Base-by-base conservation (phyloP, 352 stramenopile genomes). In the Phytophthora multivora region DNA sequence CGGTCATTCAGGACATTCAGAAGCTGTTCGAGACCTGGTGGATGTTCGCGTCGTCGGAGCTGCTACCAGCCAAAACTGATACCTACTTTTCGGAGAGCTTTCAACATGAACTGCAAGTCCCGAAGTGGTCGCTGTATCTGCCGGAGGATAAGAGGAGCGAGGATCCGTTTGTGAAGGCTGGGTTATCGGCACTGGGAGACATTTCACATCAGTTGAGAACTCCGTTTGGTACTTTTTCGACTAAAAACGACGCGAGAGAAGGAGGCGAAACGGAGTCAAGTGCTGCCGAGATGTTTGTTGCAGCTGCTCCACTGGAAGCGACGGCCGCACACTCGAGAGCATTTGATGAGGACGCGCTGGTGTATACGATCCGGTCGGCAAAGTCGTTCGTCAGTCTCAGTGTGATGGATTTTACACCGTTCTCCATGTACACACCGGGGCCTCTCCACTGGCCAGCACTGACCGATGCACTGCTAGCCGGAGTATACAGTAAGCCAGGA, bases 321-420 rank as follows among this genome's bases (percentile, higher is more conserved):
- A 91, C 84, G 0, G 78, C 69, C 25, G 62, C 39, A 0, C 54
- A 68, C 47, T 83, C 80, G 5, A 66, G 84, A 36, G 61, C 79
- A 11, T 89, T 90, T 57, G 84, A 93, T 51, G 79, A 90, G 60
- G 79, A 92, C 31, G 68, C 82, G 21, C 63, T 91, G 16, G 76
- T 90, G 38, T 91, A 91, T 38, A 92, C 80, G 31, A 93, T 94
- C 47, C 66, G 59, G 36, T 80, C 73, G 16, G 86, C 83, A 11
- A 71, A 69, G 26, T 71, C 63, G 16, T 76, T 74, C 10, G 65
- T 94, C 30, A 79, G 69, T 43, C 69, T 95, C 15, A 95, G 83
- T 47, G 86, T 95, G 31, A 95, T 95, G 86, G 86, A 95, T 61
- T 95, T 93, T 51, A 60, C 59, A 25, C 75, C 86, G 31, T 93